These are phyloP conservation scores for Kluyveromyces nonfermentans DNA, from an alignment of 805 yeast species.

Conservation along the genomic window DNA sequence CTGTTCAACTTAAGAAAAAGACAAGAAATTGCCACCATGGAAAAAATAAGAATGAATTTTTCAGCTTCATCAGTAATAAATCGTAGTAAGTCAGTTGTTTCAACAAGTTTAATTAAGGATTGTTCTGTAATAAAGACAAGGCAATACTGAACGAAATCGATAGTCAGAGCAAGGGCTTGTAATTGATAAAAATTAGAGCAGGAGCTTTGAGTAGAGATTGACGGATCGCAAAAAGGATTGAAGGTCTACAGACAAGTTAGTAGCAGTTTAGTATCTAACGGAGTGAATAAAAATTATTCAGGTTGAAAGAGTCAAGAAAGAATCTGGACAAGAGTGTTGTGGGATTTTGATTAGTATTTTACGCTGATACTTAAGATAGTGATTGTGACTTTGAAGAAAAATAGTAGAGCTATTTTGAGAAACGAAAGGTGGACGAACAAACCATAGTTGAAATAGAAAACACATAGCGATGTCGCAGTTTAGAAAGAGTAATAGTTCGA, in stretches of 20 bases:
- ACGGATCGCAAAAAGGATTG: background rate
- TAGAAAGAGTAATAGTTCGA: conserved; percentile 18
- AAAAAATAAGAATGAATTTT: background rate
- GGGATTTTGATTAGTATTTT: background rate
- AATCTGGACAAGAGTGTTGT: background rate
- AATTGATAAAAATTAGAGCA: background rate
- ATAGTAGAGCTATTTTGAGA: background rate
- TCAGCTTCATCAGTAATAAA: background rate
- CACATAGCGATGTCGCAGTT: conserved; percentile 10
- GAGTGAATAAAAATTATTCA: background rate
- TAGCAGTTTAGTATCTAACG: background rate
- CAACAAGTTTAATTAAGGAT: background rate
- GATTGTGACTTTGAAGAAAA: background rate
- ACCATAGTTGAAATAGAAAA: background rate
- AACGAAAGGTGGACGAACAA: background rate
- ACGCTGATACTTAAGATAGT: background rate
- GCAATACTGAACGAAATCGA: background rate
- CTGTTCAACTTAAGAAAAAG: background rate
- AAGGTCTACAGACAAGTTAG: background rate
- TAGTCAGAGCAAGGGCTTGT: background rate
- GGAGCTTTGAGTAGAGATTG: background rate
- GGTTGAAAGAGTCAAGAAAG: background rate
- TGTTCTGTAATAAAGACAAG: background rate
- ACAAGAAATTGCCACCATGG: background rate
- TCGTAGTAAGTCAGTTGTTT: background rate